Conservation (phyloP, 2,329 filamentous ascomycete species). For the Bipolaris gigantea region DNA sequence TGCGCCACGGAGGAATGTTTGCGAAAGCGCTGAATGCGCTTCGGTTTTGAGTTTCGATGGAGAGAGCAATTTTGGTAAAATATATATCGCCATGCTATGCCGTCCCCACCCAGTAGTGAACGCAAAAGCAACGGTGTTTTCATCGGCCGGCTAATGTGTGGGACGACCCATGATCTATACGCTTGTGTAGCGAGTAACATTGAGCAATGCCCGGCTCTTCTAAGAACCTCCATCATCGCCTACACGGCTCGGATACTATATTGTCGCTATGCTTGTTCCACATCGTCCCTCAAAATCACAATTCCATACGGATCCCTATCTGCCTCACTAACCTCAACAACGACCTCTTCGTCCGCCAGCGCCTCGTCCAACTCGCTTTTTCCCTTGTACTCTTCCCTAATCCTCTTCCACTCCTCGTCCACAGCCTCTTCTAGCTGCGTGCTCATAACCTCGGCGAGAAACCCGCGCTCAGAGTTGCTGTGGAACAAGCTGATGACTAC, state of each 20-base stretch:
- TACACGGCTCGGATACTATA: background rate
- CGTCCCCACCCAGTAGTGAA: no score
- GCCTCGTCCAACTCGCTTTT: slow-evolving; percentile 51
- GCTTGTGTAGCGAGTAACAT: background rate
- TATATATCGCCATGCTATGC: background rate
- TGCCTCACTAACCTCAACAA: slow-evolving; percentile 73
- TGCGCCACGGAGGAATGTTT: slow-evolving; percentile 46
- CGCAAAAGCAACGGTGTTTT: background rate
- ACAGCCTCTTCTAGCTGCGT: slow-evolving; percentile 65
- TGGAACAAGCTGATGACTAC: slow-evolving; percentile 87
- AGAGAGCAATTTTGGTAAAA: background rate
- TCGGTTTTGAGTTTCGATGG: slow-evolving; percentile 16
- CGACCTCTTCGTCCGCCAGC: slow-evolving; percentile 57
- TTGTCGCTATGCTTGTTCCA: slow-evolving; percentile 7
- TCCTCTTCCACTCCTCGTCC: slow-evolving; percentile 56
- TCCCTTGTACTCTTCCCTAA: slow-evolving; percentile 49
- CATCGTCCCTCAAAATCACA: slow-evolving; percentile 36
- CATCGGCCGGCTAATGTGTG: background rate
- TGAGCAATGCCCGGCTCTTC: background rate
- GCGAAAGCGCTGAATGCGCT: slow-evolving; percentile 10
- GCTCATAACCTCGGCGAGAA: slow-evolving; percentile 71
- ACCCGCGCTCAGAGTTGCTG: slow-evolving; percentile 88
- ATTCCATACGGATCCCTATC: slow-evolving; percentile 91
- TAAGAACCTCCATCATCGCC: background rate
- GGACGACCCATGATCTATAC: background rate